A percentile compares a stretch with the other conserved stretches of the same genome.
phyloP scores from a whole-genome alignment of 139 green algal species.

The Spirogloea muscicola region DNA sequence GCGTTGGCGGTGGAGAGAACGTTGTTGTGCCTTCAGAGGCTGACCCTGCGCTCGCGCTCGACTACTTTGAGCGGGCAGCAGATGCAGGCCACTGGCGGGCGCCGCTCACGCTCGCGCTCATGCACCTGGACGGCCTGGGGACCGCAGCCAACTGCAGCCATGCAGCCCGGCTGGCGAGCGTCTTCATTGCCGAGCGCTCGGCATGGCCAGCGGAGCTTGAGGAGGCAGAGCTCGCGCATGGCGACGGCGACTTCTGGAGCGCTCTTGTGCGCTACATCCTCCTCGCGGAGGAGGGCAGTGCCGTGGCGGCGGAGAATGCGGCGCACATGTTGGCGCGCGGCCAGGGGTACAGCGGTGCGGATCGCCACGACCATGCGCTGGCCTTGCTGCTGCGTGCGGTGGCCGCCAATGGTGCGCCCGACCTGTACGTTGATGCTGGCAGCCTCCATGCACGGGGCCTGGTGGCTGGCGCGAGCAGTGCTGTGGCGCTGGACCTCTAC shows the following conservation, averaged over 20 bases:
- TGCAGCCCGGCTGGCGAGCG: constrained; percentile 6
- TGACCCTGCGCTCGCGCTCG: not conserved
- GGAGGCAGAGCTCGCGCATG: constrained; percentile 19
- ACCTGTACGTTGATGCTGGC: constrained; percentile 14
- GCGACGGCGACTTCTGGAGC: constrained; percentile 30
- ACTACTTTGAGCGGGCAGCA: constrained; percentile 26
- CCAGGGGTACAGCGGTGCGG: constrained; percentile 17
- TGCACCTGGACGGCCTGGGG: constrained; percentile 10
- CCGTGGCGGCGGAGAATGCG: constrained; percentile 29
- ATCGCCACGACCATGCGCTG: not conserved
- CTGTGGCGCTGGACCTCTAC: not conserved
- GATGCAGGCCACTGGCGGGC: constrained; percentile 42
- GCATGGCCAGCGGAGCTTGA: constrained; percentile 29
- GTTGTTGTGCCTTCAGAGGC: no score
- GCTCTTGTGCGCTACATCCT: constrained; percentile 39
- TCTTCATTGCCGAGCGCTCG: constrained; percentile 41
- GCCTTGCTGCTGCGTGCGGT: not conserved
- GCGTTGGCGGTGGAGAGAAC: constrained; percentile 18
- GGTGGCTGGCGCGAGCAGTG: not conserved
- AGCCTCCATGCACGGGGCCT: not conserved
- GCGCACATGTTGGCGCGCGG: constrained; percentile 5
- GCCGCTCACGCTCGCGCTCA: constrained; percentile 29
- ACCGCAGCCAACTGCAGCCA: constrained; percentile 31
- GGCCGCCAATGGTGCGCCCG: no score
- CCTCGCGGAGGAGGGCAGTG: constrained; percentile 41